Base-by-base conservation (phyloP, 2,329 filamentous ascomycete genomes). In the Hysterium pulicare region DNA sequence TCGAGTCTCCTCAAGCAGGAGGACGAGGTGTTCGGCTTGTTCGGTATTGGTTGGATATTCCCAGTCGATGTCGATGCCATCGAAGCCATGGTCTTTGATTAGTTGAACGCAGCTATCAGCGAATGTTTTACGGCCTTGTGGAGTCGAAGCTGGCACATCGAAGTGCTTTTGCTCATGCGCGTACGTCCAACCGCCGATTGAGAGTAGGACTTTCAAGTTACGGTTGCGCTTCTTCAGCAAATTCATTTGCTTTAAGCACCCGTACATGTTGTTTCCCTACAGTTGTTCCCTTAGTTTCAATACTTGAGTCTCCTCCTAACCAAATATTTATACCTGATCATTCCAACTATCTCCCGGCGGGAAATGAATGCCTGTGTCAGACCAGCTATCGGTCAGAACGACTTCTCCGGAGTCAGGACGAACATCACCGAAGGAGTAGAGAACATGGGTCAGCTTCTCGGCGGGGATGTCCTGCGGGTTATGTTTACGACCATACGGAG, bases 351-450 rank as follows among this genome's bases (percentile, higher is more conserved):
- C 87, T 10, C 67, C 71, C 0, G 78, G 63, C 53, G 86, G 90
- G 1, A 39, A 61, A 57, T 82, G 83, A 57, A 85, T 87, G 40
- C 89, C 73, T 1, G 70, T 59, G 47, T 90, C 87, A 19, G 86
- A 77, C 64, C 78, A 90, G 2, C 72, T 67, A 55, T 93, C 87
- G 1, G 79, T 83, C 6, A 87, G 72, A 58, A 76, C 78, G 8
- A 68, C 89, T 67, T 94, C 87, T 38, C 91, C 91, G 23, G 78
- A 81, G 3, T 91, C 87, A 2, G 83, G 76, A 3, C 81, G 78
- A 45, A 95, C 80, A 62, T 96, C 94, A 59, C 88, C 91, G 69
- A 97, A 97, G 13, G 90, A 78, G 57, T 96, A 96, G 13, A 96
- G 80, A 4, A 97, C 70, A 60, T 97, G 91, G 0, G 90, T 97